phyloP scores from a whole-genome alignment of 257 asterid genomes.

The Nicotiana otophora region DNA sequence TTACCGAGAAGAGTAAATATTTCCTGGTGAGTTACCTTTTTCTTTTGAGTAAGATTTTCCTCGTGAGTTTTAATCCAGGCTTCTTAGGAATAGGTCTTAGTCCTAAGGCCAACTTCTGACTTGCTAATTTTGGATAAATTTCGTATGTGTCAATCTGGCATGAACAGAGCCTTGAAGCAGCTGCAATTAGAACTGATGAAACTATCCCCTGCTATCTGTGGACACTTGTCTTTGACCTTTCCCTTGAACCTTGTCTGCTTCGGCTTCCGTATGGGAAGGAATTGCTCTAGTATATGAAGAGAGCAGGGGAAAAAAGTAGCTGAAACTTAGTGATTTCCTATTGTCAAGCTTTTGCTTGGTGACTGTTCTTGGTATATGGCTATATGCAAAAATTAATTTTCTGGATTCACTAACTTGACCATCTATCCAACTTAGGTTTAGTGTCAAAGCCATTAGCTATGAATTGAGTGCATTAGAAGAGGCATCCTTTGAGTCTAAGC shows the following conservation, averaged over 20 bases:
- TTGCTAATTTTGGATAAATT: not conserved
- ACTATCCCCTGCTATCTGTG: not conserved
- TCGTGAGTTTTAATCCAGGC: not conserved
- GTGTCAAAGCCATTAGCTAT: not conserved
- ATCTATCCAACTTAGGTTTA: not conserved
- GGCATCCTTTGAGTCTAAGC: not conserved
- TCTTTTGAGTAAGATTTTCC: not conserved
- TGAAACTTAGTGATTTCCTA: not conserved
- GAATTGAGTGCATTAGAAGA: not conserved
- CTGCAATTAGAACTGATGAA: not conserved
- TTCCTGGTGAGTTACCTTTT: not conserved
- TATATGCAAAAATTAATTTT: not conserved
- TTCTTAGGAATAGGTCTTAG: not conserved
- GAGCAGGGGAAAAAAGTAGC: not conserved
- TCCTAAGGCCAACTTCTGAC: not conserved
- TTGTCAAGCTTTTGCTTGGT: not conserved
- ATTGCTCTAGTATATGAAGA: not conserved
- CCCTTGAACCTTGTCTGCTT: not conserved
- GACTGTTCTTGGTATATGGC: not conserved
- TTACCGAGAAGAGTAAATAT: not conserved
- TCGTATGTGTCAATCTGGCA: not conserved
- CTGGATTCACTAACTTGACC: not conserved
- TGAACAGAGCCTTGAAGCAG: not conserved
- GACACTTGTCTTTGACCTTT: not conserved
- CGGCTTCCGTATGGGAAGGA: not conserved